These are phyloP conservation scores for Neltuma alba DNA, from an alignment of 306 rosid genomes.

Conservation along the genomic window DNA sequence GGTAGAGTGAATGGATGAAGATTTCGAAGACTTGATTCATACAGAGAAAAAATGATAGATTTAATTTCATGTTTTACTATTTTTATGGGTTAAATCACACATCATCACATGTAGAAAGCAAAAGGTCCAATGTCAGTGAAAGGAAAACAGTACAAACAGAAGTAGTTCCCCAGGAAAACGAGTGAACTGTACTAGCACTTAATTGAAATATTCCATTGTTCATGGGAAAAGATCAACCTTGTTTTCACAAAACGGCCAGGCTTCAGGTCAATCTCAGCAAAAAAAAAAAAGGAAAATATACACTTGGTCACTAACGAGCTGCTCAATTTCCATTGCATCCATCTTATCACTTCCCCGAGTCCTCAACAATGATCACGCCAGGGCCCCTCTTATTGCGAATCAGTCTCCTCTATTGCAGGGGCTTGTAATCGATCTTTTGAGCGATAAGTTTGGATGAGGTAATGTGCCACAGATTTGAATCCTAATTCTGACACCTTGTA, in stretches of 20 bases:
- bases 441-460: slow-evolving; percentile 43
- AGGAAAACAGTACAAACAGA: neutral
- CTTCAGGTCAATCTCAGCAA: slow-evolving; percentile 1
- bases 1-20: neutral
- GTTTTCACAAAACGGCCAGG: slow-evolving; percentile 2
- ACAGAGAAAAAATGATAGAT: neutral
- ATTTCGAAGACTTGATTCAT: neutral
- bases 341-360: neutral
- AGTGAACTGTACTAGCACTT: neutral
- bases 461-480: slow-evolving; percentile 62
- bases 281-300: neutral
- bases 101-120: neutral
- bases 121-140: neutral
- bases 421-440: slow-evolving; percentile 22
- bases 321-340: neutral
- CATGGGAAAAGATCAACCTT: slow-evolving; percentile 26
- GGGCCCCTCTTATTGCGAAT: slow-evolving; percentile 11
- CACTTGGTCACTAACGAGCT: slow-evolving; percentile 9
- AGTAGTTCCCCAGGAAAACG: neutral
- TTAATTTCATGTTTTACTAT: neutral
- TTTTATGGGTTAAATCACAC: neutral
- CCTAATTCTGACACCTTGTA: slow-evolving; percentile 45
- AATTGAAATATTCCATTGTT: neutral
- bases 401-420: slow-evolving; percentile 9
- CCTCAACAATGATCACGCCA: neutral